Conservation (phyloP, 768 basidiomycete species). For the Wakefieldia striispora region DNA sequence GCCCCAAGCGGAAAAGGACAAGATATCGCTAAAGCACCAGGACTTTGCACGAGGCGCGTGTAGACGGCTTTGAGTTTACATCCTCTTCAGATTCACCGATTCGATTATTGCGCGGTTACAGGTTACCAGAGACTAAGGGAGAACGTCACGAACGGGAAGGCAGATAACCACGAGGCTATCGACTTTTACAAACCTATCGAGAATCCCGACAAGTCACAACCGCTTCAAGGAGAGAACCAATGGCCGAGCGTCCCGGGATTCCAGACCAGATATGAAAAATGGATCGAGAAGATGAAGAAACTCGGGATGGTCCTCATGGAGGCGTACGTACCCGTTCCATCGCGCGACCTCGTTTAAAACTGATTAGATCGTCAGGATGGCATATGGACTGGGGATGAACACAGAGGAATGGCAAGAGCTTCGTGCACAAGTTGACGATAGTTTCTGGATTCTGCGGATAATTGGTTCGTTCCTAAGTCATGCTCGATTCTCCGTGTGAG, state of each 20-base stretch:
- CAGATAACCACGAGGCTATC: constrained; percentile 82
- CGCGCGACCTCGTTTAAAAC: not conserved
- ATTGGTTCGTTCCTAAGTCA: constrained; percentile 50
- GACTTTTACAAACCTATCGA: constrained; percentile 79
- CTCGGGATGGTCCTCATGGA: constrained; percentile 83
- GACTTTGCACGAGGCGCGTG: constrained; percentile 72
- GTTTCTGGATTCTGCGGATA: constrained; percentile 87
- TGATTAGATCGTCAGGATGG: constrained; percentile 65
- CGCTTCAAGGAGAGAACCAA: constrained; percentile 83
- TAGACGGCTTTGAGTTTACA: no score
- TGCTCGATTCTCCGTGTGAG: not conserved
- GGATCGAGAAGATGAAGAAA: constrained; percentile 84
- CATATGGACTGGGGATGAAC: constrained; percentile 73
- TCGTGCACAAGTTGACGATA: constrained; percentile 69
- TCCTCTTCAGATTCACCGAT: no score
- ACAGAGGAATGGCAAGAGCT: constrained; percentile 67
- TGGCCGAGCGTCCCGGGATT: constrained; percentile 70
- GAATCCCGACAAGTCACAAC: constrained; percentile 64
- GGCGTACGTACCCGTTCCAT: constrained; percentile 51
- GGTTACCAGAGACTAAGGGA: constrained; percentile 81
- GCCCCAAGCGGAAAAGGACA: constrained; percentile 77
- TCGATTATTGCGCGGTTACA: constrained; percentile 33
- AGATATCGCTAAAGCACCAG: constrained; percentile 60
- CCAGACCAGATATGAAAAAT: constrained; percentile 60
- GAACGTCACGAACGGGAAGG: constrained; percentile 83